Evolutionary conservation across 176 grass and related monocot species (phyloP).

Genomic region (Coix lacrymajobi): DNA sequence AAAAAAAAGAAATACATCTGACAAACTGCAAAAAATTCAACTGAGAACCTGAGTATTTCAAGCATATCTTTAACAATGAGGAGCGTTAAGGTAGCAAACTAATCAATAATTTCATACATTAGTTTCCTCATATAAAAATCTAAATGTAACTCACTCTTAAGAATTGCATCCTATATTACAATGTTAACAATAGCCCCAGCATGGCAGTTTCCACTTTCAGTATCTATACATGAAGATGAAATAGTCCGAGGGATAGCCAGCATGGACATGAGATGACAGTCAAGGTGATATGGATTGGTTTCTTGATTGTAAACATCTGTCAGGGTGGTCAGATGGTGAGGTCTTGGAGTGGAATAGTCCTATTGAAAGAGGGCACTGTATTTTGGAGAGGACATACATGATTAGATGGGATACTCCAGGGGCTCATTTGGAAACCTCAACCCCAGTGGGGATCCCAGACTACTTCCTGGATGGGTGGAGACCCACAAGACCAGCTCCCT

Average conservation of each 20-base stretch:
- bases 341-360: neutral
- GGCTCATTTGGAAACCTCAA: no score
- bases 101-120: neutral
- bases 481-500: no score
- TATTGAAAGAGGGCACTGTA: neutral
- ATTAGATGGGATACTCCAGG: neutral
- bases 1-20: neutral
- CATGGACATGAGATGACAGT: neutral
- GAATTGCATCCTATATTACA: neutral
- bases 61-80: conserved; percentile 6
- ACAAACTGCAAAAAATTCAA: conserved; percentile 16
- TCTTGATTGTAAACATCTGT: neutral
- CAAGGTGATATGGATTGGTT: neutral
- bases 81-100: conserved; percentile 12
- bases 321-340: neutral
- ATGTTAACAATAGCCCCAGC: neutral
- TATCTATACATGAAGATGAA: neutral
- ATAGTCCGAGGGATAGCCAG: neutral
- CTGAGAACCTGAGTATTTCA: neutral
- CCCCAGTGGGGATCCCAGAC: no score
- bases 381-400: neutral
- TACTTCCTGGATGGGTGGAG: no score
- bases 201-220: neutral
- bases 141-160: neutral
- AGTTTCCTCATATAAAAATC: neutral